Conservation (phyloP, 2,329 filamentous ascomycete genomes). For the Domatiomyces catenatus region DNA sequence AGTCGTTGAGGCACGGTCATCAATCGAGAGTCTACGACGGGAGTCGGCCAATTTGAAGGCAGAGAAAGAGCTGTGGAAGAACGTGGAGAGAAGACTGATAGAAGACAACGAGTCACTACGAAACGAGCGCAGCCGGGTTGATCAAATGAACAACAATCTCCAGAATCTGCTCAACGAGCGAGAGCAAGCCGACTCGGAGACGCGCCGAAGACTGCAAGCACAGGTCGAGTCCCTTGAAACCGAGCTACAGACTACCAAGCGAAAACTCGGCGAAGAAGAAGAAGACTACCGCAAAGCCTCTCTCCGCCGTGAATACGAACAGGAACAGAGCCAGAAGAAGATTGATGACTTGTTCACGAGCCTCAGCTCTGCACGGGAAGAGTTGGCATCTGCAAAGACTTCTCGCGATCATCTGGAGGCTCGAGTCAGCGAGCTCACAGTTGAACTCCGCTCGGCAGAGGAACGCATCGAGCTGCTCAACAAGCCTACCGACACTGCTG, state of each 20-base stretch:
- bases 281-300: slow-evolving; percentile 74
- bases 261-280: slow-evolving; percentile 65
- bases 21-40: slow-evolving; percentile 73
- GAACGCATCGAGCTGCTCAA: slow-evolving; percentile 72
- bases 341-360: slow-evolving; percentile 81
- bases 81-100: slow-evolving; percentile 72
- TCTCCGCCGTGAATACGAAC: slow-evolving; percentile 77
- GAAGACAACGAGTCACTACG: slow-evolving; percentile 76
- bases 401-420: slow-evolving; percentile 77
- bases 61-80: slow-evolving; percentile 88
- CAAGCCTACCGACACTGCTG: slow-evolving; percentile 39
- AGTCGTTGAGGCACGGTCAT: slow-evolving; percentile 66
- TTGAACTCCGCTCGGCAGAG: slow-evolving; percentile 77
- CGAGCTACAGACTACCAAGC: slow-evolving; percentile 63
- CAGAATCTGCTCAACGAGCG: slow-evolving; percentile 87
- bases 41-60: slow-evolving; percentile 88
- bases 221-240: slow-evolving; percentile 65
- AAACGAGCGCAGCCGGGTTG: slow-evolving; percentile 72
- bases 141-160: slow-evolving; percentile 65
- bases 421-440: slow-evolving; percentile 73
- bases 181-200: slow-evolving; percentile 68
- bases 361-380: slow-evolving; percentile 67
- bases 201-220: slow-evolving; percentile 59
- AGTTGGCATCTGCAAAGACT: slow-evolving; percentile 73
- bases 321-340: slow-evolving; percentile 72